phyloP scores from a whole-genome alignment of 23 red algal species.

The Gracilaria gracilis region DNA sequence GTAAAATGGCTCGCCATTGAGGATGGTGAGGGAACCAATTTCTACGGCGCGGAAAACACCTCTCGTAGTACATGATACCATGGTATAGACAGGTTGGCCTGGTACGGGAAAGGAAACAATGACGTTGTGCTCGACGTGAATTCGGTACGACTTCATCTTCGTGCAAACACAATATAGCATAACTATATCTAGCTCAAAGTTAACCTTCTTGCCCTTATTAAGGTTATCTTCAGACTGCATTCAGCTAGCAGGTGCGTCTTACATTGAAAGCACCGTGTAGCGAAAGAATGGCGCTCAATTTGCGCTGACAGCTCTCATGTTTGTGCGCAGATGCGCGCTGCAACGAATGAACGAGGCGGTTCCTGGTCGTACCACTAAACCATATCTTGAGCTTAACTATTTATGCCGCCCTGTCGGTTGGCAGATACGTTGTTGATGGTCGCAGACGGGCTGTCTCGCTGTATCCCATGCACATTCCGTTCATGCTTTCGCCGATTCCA shows the following conservation, averaged over 20 bases:
- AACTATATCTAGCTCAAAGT: too few species aligned
- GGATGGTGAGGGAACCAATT: neutral
- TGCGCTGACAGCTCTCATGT: too few species aligned
- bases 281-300: too few species aligned
- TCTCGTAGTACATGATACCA: neutral
- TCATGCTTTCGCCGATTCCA: conserved; percentile 58
- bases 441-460: neutral
- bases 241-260: too few species aligned
- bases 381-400: neutral
- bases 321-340: neutral
- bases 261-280: too few species aligned
- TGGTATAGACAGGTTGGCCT: too few species aligned
- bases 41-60: conserved; percentile 24
- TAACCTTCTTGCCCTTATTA: too few species aligned
- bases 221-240: too few species aligned
- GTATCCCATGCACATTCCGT: conserved; percentile 12
- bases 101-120: too few species aligned
- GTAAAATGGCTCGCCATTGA: neutral
- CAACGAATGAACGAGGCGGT: too few species aligned
- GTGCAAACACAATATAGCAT: too few species aligned
- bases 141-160: neutral
- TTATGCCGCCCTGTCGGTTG: neutral
- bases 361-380: too few species aligned
- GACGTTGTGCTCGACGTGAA: neutral
- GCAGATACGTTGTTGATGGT: neutral